Base-by-base conservation (phyloP, 139 green algal genomes). In the Desmodesmus armatus region DNA sequence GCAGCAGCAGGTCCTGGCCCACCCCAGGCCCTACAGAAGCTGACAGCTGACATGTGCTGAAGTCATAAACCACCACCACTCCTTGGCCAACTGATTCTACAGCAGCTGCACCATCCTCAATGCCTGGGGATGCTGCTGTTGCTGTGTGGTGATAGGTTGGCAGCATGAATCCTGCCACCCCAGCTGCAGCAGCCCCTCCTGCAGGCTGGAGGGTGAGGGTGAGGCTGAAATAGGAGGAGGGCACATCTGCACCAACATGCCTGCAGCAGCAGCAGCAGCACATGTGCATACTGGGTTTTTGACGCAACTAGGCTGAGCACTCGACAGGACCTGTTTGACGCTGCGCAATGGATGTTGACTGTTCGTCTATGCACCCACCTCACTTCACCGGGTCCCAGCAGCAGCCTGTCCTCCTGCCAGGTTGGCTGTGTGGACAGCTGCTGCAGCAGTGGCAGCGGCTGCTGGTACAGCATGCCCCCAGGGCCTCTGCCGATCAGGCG, bases 291-390 rank as follows among this genome's bases (percentile, higher is more conserved):
- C n/a, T n/a, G n/a, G n/a, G n/a, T n/a, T n/a, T n/a, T n/a, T n/a
- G n/a, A n/a, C n/a, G n/a, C n/a, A n/a, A n/a, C n/a, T n/a, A n/a
- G n/a, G n/a, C n/a, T n/a, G n/a, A n/a, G n/a, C n/a, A n/a, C n/a
- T n/a, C n/a, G n/a, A n/a, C n/a, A n/a, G n/a, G n/a, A n/a, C n/a
- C n/a, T n/a, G n/a, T n/a, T n/a, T n/a, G n/a, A n/a, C n/a, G n/a
- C n/a, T n/a, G n/a, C n/a, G n/a, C n/a, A n/a, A n/a, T n/a, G n/a
- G n/a, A n/a, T n/a, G n/a, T n/a, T n/a, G n/a, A n/a, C n/a, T n/a
- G n/a, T n/a, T n/a, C n/a, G n/a, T n/a, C n/a, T n/a, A n/a, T n/a
- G 51, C 51, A 25, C 70, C 55, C 70, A 79, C 71, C 13, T 79
- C 0, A 33, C 13, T 33, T n/a, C 3, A 5, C 73, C 35, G 15